These are phyloP conservation scores for Ganoderma sp. DNA, from an alignment of 1,284 basidiomycete species.

Conservation along the genomic window DNA sequence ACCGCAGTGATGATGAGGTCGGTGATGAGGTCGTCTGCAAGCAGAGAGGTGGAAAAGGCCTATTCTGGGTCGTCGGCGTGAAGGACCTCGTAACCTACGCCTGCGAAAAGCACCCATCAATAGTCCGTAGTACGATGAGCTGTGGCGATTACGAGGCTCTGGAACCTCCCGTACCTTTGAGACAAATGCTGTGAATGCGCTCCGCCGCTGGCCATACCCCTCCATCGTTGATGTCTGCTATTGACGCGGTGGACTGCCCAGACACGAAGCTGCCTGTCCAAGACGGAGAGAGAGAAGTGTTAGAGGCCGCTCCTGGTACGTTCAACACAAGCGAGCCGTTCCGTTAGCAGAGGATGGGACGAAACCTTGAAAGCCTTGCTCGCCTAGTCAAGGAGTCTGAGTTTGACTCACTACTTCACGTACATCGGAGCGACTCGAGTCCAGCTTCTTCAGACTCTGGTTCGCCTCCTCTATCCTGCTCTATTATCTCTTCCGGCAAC, in stretches of 20 bases:
- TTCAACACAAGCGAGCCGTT: slow-evolving; percentile 51
- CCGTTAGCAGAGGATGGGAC: slow-evolving; percentile 52
- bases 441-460: slow-evolving; percentile 54
- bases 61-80: slow-evolving; percentile 50
- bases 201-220: slow-evolving; percentile 70
- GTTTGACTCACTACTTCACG: slow-evolving; percentile 41
- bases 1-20: slow-evolving; percentile 59
- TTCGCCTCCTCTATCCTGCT: slow-evolving; percentile 61
- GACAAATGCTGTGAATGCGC: slow-evolving; percentile 66
- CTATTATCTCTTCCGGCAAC: slow-evolving; percentile 54
- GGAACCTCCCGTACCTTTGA: too few species aligned
- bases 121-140: too few species aligned
- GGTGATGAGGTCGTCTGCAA: slow-evolving; percentile 61
- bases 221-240: slow-evolving; percentile 63
- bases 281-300: slow-evolving; percentile 52
- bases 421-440: slow-evolving; percentile 65
- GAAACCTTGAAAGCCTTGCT: slow-evolving; percentile 56
- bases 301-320: slow-evolving; percentile 42
- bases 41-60: slow-evolving; percentile 61
- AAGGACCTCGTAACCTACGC: slow-evolving; percentile 57
- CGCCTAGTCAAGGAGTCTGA: slow-evolving; percentile 39
- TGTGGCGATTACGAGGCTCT: too few species aligned
- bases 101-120: too few species aligned
- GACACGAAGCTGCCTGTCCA: slow-evolving; percentile 55
- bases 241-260: slow-evolving; percentile 46